Percentiles rank a stretch among this genome's conserved stretches.
These are phyloP conservation scores for Fonsecaea monophora DNA, from an alignment of 2,329 filamentous ascomycete genomes.

Conservation along the genomic window DNA sequence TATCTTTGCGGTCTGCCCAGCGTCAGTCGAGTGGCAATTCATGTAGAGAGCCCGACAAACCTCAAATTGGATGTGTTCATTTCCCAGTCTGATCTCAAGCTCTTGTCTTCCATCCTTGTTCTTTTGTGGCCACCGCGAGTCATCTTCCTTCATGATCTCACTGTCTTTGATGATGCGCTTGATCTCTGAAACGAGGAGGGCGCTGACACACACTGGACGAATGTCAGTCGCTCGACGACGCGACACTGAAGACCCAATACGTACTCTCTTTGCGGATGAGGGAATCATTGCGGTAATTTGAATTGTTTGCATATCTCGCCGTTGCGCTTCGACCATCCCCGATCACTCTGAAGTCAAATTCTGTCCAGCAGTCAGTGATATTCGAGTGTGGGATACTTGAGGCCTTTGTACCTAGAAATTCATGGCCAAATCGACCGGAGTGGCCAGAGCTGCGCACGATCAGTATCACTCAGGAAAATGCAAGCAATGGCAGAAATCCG, in stretches of 20 bases:
- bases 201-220: slow-evolving; percentile 87
- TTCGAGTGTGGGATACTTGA: background rate
- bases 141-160: slow-evolving; percentile 98
- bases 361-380: slow-evolving; percentile 55
- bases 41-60: slow-evolving; percentile 55
- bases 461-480: slow-evolving; percentile 44
- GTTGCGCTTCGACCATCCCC: slow-evolving; percentile 92
- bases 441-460: slow-evolving; percentile 81
- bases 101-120: slow-evolving; percentile 99
- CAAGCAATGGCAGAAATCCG: slow-evolving; percentile 46
- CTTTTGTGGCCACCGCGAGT: slow-evolving; percentile 98
- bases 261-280: slow-evolving; percentile 98
- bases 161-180: slow-evolving; percentile 96
- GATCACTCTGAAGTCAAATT: slow-evolving; percentile 94
- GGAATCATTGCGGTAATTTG: slow-evolving; percentile 98
- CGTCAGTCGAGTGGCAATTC: background rate
- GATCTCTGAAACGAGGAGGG: slow-evolving; percentile 88
- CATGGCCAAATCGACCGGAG: slow-evolving; percentile 95
- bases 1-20: slow-evolving; percentile 87
- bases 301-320: slow-evolving; percentile 98
- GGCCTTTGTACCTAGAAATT: slow-evolving; percentile 78
- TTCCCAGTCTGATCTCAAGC: slow-evolving; percentile 89
- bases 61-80: slow-evolving; percentile 98
- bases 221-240: slow-evolving; percentile 35
- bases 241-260: slow-evolving; percentile 45